These are phyloP conservation scores for Solanum ahanhuiri DNA, from an alignment of 257 asterid genomes.

Conservation along the genomic window DNA sequence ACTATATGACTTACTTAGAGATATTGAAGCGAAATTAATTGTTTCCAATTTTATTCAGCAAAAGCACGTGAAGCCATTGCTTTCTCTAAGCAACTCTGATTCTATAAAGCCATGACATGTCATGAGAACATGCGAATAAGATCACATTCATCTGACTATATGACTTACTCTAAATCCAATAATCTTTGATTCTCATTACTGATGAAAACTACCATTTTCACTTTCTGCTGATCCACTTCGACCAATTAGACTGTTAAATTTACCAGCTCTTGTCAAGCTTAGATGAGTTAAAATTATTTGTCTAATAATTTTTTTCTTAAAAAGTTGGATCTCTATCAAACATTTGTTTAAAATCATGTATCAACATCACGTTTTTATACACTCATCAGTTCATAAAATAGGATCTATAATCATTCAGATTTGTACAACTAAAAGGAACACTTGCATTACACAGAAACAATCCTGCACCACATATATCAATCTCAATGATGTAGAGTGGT, in stretches of 20 bases:
- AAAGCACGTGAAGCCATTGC: neutral
- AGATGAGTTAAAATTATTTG: neutral
- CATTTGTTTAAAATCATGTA: neutral
- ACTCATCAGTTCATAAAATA: neutral
- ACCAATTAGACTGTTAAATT: neutral
- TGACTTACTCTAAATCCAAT: neutral
- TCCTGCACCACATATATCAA: neutral
- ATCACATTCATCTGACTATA: neutral
- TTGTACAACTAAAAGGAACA: neutral
- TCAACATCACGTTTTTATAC: neutral
- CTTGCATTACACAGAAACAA: neutral
- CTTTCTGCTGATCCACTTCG: neutral
- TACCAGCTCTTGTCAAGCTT: neutral
- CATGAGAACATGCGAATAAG: neutral
- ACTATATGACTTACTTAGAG: neutral
- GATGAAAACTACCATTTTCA: neutral
- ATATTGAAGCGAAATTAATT: neutral
- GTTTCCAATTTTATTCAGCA: neutral
- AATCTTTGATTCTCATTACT: neutral
- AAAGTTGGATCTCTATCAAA: neutral
- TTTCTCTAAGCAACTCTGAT: neutral
- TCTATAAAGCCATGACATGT: neutral
- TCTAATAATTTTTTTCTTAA: neutral
- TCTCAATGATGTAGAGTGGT: neutral
- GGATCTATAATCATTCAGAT: neutral